These are phyloP conservation scores for Coemansia sp. DNA, from an alignment of 192 early-diverging fungal species.

Conservation along the genomic window DNA sequence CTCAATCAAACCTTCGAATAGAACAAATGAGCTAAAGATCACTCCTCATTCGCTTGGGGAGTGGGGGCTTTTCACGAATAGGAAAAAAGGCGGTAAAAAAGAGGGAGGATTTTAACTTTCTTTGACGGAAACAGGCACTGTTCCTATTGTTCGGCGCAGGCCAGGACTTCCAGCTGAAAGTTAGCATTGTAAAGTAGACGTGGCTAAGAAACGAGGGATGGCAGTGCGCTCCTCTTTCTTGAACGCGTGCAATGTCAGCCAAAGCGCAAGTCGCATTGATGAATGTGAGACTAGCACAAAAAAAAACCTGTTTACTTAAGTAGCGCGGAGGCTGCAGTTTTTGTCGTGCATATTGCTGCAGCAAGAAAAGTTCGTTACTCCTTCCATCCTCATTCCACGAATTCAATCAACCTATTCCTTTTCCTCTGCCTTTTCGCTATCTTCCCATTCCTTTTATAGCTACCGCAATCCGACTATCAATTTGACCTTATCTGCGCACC, in stretches of 20 bases:
- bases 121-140: background rate
- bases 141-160: background rate
- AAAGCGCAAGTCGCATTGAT: background rate
- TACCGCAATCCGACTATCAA: background rate
- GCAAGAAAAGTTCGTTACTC: background rate
- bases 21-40: background rate
- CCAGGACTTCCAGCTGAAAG: background rate
- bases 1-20: background rate
- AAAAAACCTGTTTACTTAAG: background rate
- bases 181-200: background rate
- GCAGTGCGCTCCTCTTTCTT: background rate
- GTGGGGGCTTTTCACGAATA: background rate
- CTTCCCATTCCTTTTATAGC: constrained; percentile 1
- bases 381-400: constrained; percentile 1
- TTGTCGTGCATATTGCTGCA: background rate
- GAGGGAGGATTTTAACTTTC: background rate
- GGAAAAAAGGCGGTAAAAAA: background rate
- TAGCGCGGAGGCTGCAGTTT: background rate
- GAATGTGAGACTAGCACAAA: background rate
- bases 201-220: background rate
- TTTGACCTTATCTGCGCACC: background rate
- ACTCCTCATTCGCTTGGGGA: background rate
- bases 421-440: background rate
- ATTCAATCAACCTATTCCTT: background rate
- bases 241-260: background rate